These are phyloP conservation scores for Lenwebbia sp. DNA, from an alignment of 345 rosid species.

Conservation along the genomic window DNA sequence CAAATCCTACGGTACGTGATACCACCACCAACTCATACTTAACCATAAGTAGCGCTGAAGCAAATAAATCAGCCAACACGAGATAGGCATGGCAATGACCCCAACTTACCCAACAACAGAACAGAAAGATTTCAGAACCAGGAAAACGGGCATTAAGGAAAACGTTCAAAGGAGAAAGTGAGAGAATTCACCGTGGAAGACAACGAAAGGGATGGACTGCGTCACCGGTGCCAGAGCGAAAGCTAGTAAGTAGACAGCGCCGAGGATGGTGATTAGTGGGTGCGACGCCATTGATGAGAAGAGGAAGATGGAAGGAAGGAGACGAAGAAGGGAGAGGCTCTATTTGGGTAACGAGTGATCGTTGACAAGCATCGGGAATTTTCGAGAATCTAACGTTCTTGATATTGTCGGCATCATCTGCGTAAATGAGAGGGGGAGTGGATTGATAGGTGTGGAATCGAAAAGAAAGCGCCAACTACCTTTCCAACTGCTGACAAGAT, in stretches of 20 bases:
- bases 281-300: constrained; percentile 1
- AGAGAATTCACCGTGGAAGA: constrained; percentile 47
- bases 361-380: neutral
- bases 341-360: neutral
- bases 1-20: neutral
- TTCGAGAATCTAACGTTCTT: neutral
- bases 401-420: neutral
- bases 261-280: neutral
- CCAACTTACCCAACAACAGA: neutral
- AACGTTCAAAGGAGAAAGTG: neutral
- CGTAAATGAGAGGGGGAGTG: neutral
- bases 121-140: neutral
- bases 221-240: constrained; percentile 13
- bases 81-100: neutral
- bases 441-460: neutral
- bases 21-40: neutral
- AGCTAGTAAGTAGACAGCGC: neutral
- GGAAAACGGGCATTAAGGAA: neutral
- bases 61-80: neutral
- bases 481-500: neutral
- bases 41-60: neutral
- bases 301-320: neutral
- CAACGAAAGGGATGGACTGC: constrained; percentile 58
- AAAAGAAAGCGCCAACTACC: neutral
- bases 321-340: neutral